Percentiles rank a stretch among this genome's conserved stretches.
These are phyloP conservation scores for Globisporangium rhizosaccharum DNA, from an alignment of 352 stramenopile species.

Conservation along the genomic window DNA sequence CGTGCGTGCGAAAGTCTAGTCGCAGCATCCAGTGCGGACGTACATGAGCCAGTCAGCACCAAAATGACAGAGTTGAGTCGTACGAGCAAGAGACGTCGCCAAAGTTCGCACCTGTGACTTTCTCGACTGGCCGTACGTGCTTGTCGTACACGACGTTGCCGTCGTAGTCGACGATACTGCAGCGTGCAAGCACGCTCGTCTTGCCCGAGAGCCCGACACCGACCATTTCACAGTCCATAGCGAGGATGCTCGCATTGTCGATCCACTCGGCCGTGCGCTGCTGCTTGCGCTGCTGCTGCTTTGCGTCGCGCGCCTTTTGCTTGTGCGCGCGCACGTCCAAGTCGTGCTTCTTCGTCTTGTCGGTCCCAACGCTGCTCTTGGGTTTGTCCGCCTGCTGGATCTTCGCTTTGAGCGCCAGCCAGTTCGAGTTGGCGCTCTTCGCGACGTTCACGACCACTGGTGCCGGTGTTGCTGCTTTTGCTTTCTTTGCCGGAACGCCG, in stretches of 20 bases:
- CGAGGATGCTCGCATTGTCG: conserved; percentile 67
- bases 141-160: conserved; percentile 83
- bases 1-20: conserved; percentile 77
- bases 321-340: conserved; percentile 34
- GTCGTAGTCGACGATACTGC: conserved; percentile 85
- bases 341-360: conserved; percentile 28
- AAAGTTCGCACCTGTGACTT: conserved; percentile 48
- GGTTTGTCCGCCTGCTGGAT: conserved; percentile 39
- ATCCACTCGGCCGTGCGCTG: conserved; percentile 64
- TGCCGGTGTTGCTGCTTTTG: background rate
- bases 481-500: conserved; percentile 25
- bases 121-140: conserved; percentile 74
- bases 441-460: conserved; percentile 9
- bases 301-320: conserved; percentile 39
- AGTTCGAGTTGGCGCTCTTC: conserved; percentile 52
- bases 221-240: conserved; percentile 90
- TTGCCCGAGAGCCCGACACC: conserved; percentile 72
- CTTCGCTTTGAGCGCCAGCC: conserved; percentile 68
- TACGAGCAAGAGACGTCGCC: background rate
- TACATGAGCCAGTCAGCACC: background rate
- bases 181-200: conserved; percentile 77
- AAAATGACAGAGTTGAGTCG: background rate
- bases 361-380: conserved; percentile 10
- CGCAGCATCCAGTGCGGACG: background rate
- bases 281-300: conserved; percentile 45